Evolutionary conservation across 495 filamentous ascomycete genomes (phyloP).

Genomic region (Aspergillus panamensis): DNA sequence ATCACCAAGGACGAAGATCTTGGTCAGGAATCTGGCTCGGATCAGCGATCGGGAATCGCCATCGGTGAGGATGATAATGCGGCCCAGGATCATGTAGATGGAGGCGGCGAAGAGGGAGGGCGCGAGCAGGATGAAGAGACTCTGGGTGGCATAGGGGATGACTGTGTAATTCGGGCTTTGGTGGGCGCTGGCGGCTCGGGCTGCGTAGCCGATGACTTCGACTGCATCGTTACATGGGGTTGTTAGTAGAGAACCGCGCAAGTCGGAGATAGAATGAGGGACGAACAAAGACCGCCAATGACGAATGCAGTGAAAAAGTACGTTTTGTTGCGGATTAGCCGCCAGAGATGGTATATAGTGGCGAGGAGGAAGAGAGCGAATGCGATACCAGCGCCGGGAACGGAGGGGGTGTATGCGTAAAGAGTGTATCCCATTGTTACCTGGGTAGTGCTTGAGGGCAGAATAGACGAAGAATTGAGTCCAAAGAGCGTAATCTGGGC

Average conservation of each 20-base stretch:
- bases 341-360: neutral
- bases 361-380: neutral
- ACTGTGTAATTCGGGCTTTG: slow-evolving; percentile 25
- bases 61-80: slow-evolving; percentile 40
- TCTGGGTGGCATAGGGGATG: slow-evolving; percentile 27
- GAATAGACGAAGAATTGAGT: too few relatives aligned
- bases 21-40: slow-evolving; percentile 21
- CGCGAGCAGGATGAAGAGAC: slow-evolving; percentile 25
- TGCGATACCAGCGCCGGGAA: neutral
- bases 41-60: slow-evolving; percentile 30
- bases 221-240: slow-evolving; percentile 26
- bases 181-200: slow-evolving; percentile 35
- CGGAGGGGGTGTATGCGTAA: neutral
- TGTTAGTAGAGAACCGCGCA: neutral
- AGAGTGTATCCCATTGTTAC: neutral
- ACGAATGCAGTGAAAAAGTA: slow-evolving; percentile 62
- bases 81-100: slow-evolving; percentile 53
- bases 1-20: slow-evolving; percentile 32
- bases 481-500: too few relatives aligned
- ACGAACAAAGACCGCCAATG: slow-evolving; percentile 55
- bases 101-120: slow-evolving; percentile 50
- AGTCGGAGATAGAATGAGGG: neutral
- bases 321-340: slow-evolving; percentile 41
- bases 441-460: too few relatives aligned
- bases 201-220: slow-evolving; percentile 53